Evolutionary conservation across 441 rosid genomes (phyloP), one percentile per base, ranked within the genome.

Genomic region (Melianthus villosus): DNA sequence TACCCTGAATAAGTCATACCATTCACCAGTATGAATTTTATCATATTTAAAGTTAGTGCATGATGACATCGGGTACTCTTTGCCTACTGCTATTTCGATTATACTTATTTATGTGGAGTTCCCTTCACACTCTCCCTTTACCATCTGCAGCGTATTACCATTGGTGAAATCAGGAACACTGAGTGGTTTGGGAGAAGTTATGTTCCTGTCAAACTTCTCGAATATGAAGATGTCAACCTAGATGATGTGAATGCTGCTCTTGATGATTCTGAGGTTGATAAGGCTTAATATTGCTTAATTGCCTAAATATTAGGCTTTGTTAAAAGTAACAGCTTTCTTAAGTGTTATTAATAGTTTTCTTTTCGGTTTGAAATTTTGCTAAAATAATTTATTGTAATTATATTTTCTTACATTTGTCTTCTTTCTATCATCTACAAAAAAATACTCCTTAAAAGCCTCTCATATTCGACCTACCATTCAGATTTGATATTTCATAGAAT

Each of bases 241-340:
- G 98, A 89, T 65, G 94, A 89, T 57, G 71, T 84, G 34, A 71
- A 89, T 73, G 96, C 98, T 33, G 83, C 78, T 57, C 84, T 84
- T 56, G 75, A 75, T 67, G 84, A 79, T 51, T 74, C 86, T 0
- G 97, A 79, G 85, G 87, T 87, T 56, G 17, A 72, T 55, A 41
- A 51, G 54, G 63, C 42, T 42, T 50, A 50, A 20, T 44, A 42
- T 6, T 34, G 23, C 6, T 25, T 3, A 34, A 16, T n/a, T n/a
- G n/a, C n/a, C 22, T 19, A 14, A 44, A 3, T 30, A 25, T 8
- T 29, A 25, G 46, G 16, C 33, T 15, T 34, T 28, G 10, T 32
- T 41, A 17, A 9, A 16, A 42, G 1, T 25, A 18, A 3, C 25
- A 7, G 18, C 4, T 11, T 25, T 9, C 32, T n/a, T 10, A 11